These are phyloP conservation scores for Monilinia fructigena DNA, from an alignment of 2,329 filamentous ascomycete genomes.

Conservation along the genomic window DNA sequence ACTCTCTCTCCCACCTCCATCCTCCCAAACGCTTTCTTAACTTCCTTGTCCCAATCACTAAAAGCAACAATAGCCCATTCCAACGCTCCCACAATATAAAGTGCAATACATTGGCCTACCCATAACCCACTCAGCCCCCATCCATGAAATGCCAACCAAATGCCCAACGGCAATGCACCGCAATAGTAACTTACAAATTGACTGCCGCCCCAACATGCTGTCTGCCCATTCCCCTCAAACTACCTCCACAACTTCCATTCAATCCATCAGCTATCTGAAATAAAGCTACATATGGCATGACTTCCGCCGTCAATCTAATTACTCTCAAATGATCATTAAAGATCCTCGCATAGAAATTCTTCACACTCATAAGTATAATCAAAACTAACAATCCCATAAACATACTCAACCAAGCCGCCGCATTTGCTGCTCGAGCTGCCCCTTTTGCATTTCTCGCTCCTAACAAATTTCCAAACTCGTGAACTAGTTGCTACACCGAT, in stretches of 20 bases:
- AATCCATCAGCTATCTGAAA: slow-evolving; percentile 90
- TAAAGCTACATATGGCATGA: slow-evolving; percentile 82
- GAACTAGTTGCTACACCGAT: slow-evolving; percentile 78
- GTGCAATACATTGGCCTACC: slow-evolving; percentile 77
- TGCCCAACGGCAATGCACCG: slow-evolving; percentile 75
- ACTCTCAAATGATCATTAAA: slow-evolving; percentile 79
- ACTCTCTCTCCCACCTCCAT: slow-evolving; percentile 53
- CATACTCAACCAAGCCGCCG: slow-evolving; percentile 70
- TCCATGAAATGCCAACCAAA: slow-evolving; percentile 81
- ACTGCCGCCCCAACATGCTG: slow-evolving; percentile 83
- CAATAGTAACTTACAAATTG: slow-evolving; percentile 80
- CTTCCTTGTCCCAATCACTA: slow-evolving; percentile 75
- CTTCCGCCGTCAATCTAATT: slow-evolving; percentile 67
- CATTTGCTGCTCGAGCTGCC: slow-evolving; percentile 71
- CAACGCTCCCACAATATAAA: slow-evolving; percentile 74
- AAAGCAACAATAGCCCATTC: slow-evolving; percentile 79
- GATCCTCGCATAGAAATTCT: slow-evolving; percentile 70
- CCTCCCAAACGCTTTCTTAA: slow-evolving; percentile 66
- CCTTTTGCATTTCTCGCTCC: slow-evolving; percentile 65
- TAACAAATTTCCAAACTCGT: slow-evolving; percentile 73
- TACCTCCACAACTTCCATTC: slow-evolving; percentile 81
- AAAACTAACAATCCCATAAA: slow-evolving; percentile 67
- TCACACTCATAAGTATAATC: slow-evolving; percentile 65
- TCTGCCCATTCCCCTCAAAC: slow-evolving; percentile 77
- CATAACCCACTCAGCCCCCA: slow-evolving; percentile 80